phyloP scores from a whole-genome alignment of 2,329 filamentous ascomycete species.

The Cladosporium sp. region DNA sequence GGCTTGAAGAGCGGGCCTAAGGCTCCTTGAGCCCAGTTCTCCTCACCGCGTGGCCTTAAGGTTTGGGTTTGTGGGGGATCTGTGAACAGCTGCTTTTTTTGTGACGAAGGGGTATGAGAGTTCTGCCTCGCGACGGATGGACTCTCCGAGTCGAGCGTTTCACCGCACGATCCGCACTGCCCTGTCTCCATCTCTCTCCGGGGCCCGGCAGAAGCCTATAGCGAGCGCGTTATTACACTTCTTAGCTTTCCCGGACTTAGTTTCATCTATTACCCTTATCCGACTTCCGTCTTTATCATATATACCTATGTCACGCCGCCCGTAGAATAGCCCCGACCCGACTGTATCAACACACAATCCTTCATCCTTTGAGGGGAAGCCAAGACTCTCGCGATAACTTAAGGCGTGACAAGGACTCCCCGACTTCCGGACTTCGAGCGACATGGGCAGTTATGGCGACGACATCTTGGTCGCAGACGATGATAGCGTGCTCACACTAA shows the following conservation, averaged over 20 bases:
- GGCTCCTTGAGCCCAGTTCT: neutral
- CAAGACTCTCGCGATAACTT: slow-evolving; percentile 7
- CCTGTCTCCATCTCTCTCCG: neutral
- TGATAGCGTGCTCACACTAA: slow-evolving; percentile 16
- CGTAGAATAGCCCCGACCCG: neutral
- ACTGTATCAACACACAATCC: neutral
- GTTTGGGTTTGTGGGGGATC: slow-evolving; percentile 10
- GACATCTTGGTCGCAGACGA: slow-evolving; percentile 5
- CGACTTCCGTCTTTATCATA: neutral
- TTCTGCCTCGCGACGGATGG: neutral
- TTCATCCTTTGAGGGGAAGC: neutral
- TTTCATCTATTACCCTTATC: neutral
- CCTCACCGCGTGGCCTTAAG: slow-evolving; percentile 5
- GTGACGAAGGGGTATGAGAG: neutral
- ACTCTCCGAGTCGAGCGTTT: neutral
- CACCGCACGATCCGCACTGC: neutral
- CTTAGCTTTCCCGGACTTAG: neutral
- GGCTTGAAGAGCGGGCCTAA: neutral
- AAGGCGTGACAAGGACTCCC: slow-evolving; percentile 10
- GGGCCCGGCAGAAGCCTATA: neutral
- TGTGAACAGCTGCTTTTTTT: neutral
- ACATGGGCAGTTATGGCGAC: slow-evolving; percentile 16
- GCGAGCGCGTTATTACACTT: neutral
- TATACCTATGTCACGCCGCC: neutral
- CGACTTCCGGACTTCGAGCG: neutral